Percentiles rank a stretch among this genome's conserved stretches.
These are phyloP conservation scores for Gyrodon lividus DNA, from an alignment of 768 basidiomycete species.

Conservation along the genomic window DNA sequence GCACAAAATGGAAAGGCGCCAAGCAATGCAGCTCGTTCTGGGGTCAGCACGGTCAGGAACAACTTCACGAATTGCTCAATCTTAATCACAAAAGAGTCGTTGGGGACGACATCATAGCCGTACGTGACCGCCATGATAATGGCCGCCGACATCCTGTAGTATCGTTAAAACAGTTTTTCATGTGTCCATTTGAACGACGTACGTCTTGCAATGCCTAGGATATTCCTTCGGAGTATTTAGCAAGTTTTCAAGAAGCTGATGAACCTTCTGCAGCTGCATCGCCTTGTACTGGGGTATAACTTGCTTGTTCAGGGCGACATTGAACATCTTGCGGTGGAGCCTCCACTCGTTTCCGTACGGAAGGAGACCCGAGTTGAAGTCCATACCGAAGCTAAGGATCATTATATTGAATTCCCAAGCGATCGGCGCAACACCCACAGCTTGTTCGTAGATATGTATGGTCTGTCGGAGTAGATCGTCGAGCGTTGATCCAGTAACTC, in stretches of 20 bases:
- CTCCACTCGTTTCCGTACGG: slow-evolving; percentile 31
- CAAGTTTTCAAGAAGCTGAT: slow-evolving; percentile 23
- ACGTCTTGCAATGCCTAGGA: slow-evolving; percentile 20
- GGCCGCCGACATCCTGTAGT: slow-evolving; percentile 20
- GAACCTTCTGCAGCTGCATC: slow-evolving; percentile 16
- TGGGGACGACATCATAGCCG: slow-evolving; percentile 24
- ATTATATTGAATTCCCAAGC: neutral
- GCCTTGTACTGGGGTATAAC: slow-evolving; percentile 10
- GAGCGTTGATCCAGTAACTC: slow-evolving; percentile 28
- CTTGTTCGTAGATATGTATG: slow-evolving; percentile 20
- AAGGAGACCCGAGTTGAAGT: slow-evolving; percentile 30
- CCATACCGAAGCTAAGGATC: slow-evolving; percentile 25
- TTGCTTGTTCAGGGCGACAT: slow-evolving; percentile 19
- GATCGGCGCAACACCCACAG: slow-evolving; percentile 8
- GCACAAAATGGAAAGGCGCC: slow-evolving; percentile 27
- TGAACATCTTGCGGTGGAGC: slow-evolving; percentile 30
- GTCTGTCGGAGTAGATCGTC: slow-evolving; percentile 27
- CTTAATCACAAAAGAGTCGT: slow-evolving; percentile 28
- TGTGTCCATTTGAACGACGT: slow-evolving; percentile 9
- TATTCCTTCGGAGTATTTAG: slow-evolving; percentile 16
- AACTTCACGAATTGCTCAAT: slow-evolving; percentile 12
- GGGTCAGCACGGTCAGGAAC: slow-evolving; percentile 14
- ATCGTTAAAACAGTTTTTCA: neutral
- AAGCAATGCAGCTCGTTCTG: slow-evolving; percentile 24
- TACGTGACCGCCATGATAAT: slow-evolving; percentile 26